These are phyloP conservation scores for Candida ponderosae DNA, from an alignment of 805 yeast genomes.

Conservation along the genomic window DNA sequence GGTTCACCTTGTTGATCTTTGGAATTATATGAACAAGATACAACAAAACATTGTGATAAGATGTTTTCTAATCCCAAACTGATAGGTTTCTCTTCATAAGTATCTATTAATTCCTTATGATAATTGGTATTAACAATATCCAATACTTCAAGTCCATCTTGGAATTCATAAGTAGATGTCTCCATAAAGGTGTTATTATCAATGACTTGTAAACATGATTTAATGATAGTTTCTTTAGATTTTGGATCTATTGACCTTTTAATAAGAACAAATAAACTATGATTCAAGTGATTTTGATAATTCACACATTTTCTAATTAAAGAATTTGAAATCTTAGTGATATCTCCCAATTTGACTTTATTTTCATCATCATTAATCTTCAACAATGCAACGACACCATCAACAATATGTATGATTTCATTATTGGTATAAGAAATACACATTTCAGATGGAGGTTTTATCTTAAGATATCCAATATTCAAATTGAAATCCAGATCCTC, in stretches of 20 bases:
- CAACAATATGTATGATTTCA: background rate
- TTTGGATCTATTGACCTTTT: slow-evolving; percentile 1
- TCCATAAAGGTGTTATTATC: slow-evolving; percentile 18
- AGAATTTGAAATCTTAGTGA: slow-evolving; percentile 2
- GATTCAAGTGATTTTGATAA: slow-evolving; percentile 15
- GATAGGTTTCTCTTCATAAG: slow-evolving; percentile 16
- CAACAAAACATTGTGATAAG: slow-evolving; percentile 27
- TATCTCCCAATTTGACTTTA: slow-evolving; percentile 4
- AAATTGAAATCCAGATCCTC: no score
- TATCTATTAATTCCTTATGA: slow-evolving; percentile 11
- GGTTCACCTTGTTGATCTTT: slow-evolving; percentile 23
- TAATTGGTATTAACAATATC: slow-evolving; percentile 17
- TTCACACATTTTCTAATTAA: slow-evolving; percentile 12
- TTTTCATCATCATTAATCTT: background rate
- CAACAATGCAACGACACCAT: background rate
- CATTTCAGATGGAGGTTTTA: background rate
- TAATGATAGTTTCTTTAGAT: slow-evolving; percentile 3
- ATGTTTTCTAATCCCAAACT: slow-evolving; percentile 24
- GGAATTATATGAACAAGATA: slow-evolving; percentile 25
- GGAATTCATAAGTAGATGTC: slow-evolving; percentile 9
- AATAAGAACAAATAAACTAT: slow-evolving; percentile 13
- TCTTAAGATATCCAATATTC: background rate
- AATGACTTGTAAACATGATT: slow-evolving; percentile 15
- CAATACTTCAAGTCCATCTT: slow-evolving; percentile 16
- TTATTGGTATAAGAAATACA: background rate